These are phyloP conservation scores for Suillus occidentalis DNA, from an alignment of 768 basidiomycete genomes.

Conservation along the genomic window DNA sequence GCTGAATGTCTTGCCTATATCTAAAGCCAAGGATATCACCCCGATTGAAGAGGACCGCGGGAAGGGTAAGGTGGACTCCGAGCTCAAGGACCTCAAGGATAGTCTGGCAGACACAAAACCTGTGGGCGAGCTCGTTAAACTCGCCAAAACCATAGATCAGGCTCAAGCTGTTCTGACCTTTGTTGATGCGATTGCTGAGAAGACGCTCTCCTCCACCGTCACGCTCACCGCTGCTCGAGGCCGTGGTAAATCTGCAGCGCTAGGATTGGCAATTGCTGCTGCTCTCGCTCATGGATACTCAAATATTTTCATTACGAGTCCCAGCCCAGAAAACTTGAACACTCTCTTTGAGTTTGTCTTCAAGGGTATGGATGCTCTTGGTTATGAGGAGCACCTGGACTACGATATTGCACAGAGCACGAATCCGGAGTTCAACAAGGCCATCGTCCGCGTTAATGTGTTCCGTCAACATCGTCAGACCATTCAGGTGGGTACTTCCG, in stretches of 20 bases:
- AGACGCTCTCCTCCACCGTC: constrained; percentile 91
- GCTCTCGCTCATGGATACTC: constrained; percentile 93
- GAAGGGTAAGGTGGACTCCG: constrained; percentile 54
- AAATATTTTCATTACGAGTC: constrained; percentile 97
- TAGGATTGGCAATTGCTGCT: constrained; percentile 93
- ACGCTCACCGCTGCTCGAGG: constrained; percentile 94
- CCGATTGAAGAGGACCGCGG: constrained; percentile 54
- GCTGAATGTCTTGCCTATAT: constrained; percentile 95
- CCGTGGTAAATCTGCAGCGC: constrained; percentile 93
- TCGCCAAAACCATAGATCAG: constrained; percentile 92
- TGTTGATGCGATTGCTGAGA: constrained; percentile 90
- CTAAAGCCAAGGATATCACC: constrained; percentile 89
- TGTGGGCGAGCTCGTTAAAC: constrained; percentile 84
- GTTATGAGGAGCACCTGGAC: constrained; percentile 96
- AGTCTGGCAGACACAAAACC: constrained; percentile 81
- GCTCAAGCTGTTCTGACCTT: constrained; percentile 94
- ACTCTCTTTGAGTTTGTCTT: constrained; percentile 98
- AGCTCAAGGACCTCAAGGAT: constrained; percentile 77
- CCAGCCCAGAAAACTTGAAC: constrained; percentile 95
- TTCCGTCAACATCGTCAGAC: constrained; percentile 94
- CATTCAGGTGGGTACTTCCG: constrained; percentile 69
- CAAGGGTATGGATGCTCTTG: constrained; percentile 91
- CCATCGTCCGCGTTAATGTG: constrained; percentile 93
- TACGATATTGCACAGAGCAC: constrained; percentile 96
- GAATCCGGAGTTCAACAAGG: constrained; percentile 92